Base-by-base conservation (phyloP, 495 filamentous ascomycete species). In the Hypoxylon trugodes region DNA sequence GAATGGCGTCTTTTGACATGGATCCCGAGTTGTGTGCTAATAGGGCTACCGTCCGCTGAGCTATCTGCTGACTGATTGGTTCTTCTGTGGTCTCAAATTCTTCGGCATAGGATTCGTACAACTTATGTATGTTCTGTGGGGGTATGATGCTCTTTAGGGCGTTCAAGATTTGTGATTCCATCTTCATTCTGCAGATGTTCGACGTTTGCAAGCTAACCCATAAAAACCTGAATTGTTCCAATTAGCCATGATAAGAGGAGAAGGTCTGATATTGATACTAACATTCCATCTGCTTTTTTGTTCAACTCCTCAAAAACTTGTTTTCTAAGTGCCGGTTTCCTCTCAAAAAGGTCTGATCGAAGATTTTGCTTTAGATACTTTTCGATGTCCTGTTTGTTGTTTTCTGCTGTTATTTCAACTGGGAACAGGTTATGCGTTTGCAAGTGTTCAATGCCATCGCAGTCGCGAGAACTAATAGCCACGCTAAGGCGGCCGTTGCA, bases 281-380 rank as follows among this genome's bases (percentile, higher is more conserved):
- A 53, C 49, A 53, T 53, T 42, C 36, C 49, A n/a, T 53, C 24
- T 10, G 49, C 49, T 24, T 40, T 42, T 8, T 32, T 16, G 12
- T 4, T 10, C 12, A 53, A 21, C 13, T 53, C 35, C 2, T 18
- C 3, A 12, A 53, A 10, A 13, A 42, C 49, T 6, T 16, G 36
- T 13, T 53, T 15, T 22, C 15, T 26, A 15, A 53, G 35, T 7
- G 28, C 15, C 6, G 35, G n/a, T 0, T 5, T 3, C 4, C 12
- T 9, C n/a, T 42, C n/a, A 18, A 53, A 42, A 19, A 53, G 49
- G n/a, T 19, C 12, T 15, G 49, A 53, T 1, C n/a, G 15, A 19
- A 53, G 35, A 2, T 30, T 53, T 7, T 19, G 40, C 24, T 30
- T 10, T 22, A 53, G 22, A 36, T 53, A 53, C n/a, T 28, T 41